Conservation (phyloP, 352 stramenopile genomes). For the Thalassiosira mediterranea region DNA sequence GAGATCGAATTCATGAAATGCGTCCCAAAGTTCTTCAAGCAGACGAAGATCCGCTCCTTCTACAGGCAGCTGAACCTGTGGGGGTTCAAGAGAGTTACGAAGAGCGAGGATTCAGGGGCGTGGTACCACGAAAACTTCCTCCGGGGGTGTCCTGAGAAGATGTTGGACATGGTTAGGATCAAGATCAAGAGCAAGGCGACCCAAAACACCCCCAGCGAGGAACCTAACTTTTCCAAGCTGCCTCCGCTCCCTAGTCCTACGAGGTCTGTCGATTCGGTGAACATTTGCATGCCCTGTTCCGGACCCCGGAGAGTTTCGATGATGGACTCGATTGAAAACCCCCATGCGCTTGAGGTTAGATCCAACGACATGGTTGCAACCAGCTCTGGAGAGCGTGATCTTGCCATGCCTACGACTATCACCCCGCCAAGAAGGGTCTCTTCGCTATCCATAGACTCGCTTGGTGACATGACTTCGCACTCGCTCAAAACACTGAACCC, state of each 20-base stretch:
- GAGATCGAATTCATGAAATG: slow-evolving; percentile 32
- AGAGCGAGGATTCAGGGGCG: slow-evolving; percentile 5
- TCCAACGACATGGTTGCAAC: too few relatives aligned
- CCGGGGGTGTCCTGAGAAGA: slow-evolving; percentile 44
- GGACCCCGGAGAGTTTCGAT: too few relatives aligned
- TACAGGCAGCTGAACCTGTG: slow-evolving; percentile 83
- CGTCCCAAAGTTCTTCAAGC: slow-evolving; percentile 38
- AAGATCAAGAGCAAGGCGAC: slow-evolving; percentile 44
- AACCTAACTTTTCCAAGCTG: slow-evolving; percentile 37
- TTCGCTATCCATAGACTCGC: too few relatives aligned
- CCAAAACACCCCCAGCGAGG: not conserved
- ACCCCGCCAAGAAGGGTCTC: too few relatives aligned
- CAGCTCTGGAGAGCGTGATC: too few relatives aligned
- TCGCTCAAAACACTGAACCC: too few relatives aligned
- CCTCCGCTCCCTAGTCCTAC: not conserved
- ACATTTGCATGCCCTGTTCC: too few relatives aligned
- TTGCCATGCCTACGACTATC: too few relatives aligned
- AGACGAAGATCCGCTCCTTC: slow-evolving; percentile 69
- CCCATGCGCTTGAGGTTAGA: too few relatives aligned
- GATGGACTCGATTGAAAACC: too few relatives aligned
- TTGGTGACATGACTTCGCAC: too few relatives aligned
- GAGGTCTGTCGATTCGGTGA: not conserved
- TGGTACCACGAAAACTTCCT: slow-evolving; percentile 49
- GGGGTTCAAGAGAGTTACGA: slow-evolving; percentile 66
- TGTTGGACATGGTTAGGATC: slow-evolving; percentile 50